A percentile compares a stretch with the other conserved stretches of the same genome.
These are phyloP conservation scores for Emmonsiellopsis sp. DNA, from an alignment of 2,329 filamentous ascomycete genomes.

Conservation along the genomic window DNA sequence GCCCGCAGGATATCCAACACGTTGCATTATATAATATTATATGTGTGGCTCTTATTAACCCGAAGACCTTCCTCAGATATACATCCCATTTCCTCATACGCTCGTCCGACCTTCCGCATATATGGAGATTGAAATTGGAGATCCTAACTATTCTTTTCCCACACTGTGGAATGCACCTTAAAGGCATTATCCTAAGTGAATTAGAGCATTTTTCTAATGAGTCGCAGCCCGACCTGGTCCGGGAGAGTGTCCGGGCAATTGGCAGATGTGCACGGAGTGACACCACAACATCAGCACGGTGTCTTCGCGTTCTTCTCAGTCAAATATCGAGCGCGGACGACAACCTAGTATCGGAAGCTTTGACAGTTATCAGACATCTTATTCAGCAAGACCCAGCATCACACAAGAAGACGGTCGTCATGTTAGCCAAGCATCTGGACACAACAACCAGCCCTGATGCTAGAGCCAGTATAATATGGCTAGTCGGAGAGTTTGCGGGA, in stretches of 20 bases:
- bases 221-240: conserved; percentile 66
- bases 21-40: conserved; percentile 91
- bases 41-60: conserved; percentile 70
- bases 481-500: conserved; percentile 88
- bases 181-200: conserved; percentile 82
- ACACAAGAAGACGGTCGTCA: conserved; percentile 77
- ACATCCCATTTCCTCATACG: conserved; percentile 82
- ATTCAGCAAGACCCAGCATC: conserved; percentile 81
- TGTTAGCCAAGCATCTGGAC: conserved; percentile 84
- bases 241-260: conserved; percentile 85
- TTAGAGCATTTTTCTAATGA: conserved; percentile 83
- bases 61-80: conserved; percentile 77
- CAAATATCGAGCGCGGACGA: conserved; percentile 86
- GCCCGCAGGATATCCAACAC: conserved; percentile 78
- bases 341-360: conserved; percentile 78
- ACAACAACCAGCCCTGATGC: conserved; percentile 79
- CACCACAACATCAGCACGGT: conserved; percentile 61
- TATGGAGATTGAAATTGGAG: conserved; percentile 90
- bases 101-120: conserved; percentile 65
- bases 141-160: conserved; percentile 86
- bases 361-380: conserved; percentile 90
- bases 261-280: conserved; percentile 84
- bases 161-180: conserved; percentile 62
- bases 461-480: conserved; percentile 90
- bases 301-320: conserved; percentile 70